Evolutionary conservation across 129 eudicot species (phyloP).

Genomic region (Lactuca sativa): DNA sequence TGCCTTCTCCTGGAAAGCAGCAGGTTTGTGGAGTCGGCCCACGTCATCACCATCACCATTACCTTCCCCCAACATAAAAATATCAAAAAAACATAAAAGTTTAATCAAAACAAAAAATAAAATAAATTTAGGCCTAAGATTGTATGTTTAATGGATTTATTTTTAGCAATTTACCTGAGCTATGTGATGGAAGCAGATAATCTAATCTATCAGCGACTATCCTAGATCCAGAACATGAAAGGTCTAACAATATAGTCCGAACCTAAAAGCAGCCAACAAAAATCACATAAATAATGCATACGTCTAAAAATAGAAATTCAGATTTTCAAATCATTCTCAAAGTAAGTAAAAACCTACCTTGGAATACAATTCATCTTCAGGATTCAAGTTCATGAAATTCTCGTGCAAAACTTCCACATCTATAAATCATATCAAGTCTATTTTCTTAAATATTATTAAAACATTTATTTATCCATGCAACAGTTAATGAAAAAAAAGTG

Average conservation of each 20-base stretch:
- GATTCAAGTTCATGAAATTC: constrained; percentile 78
- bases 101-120: neutral
- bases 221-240: constrained; percentile 99
- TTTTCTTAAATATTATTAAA: neutral
- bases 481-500: neutral
- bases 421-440: constrained; percentile 51
- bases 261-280: constrained; percentile 39
- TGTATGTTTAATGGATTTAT: too few relatives aligned
- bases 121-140: constrained; percentile 13
- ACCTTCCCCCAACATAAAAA: constrained; percentile 36
- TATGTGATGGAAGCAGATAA: constrained; percentile 85
- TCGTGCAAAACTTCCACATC: constrained; percentile 74
- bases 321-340: neutral
- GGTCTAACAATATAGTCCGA: constrained; percentile 86
- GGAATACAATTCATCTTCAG: constrained; percentile 64
- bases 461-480: too few relatives aligned
- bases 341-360: constrained; percentile 43
- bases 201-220: constrained; percentile 84
- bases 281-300: constrained; percentile 2
- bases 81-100: neutral
- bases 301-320: constrained; percentile 10
- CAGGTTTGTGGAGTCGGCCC: constrained; percentile 63
- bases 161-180: constrained; percentile 46
- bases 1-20: constrained; percentile 85
- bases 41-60: constrained; percentile 40